Evolutionary conservation across 2,329 filamentous ascomycete genomes (phyloP).

Genomic region (Clonostachys chloroleuca): DNA sequence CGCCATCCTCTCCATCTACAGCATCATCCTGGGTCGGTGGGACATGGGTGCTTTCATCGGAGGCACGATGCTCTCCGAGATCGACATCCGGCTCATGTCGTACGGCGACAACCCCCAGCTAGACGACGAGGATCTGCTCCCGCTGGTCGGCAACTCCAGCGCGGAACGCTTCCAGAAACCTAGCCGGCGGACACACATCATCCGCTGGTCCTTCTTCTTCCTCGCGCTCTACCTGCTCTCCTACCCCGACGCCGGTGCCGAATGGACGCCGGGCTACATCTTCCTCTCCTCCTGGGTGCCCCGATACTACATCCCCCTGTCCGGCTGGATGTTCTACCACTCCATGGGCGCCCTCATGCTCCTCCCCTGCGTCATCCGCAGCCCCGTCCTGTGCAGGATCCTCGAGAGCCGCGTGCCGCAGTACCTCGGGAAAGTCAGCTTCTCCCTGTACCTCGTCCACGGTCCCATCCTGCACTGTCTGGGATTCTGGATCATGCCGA

Average conservation of each 20-base stretch:
- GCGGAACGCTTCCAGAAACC: slow-evolving; percentile 1
- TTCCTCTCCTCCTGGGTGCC: slow-evolving; percentile 24
- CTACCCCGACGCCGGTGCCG: slow-evolving; percentile 29
- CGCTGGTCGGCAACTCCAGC: slow-evolving; percentile 1
- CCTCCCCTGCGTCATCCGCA: slow-evolving; percentile 25
- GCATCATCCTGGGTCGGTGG: slow-evolving; percentile 26
- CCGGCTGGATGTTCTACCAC: slow-evolving; percentile 33
- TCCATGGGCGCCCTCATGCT: slow-evolving; percentile 28
- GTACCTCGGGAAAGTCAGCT: slow-evolving; percentile 31
- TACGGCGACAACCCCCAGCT: slow-evolving; percentile 2
- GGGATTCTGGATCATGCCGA: slow-evolving; percentile 52
- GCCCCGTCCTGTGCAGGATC: slow-evolving; percentile 14
- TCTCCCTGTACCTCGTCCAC: slow-evolving; percentile 35
- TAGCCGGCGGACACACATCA: slow-evolving; percentile 3
- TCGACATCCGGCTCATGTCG: slow-evolving; percentile 20
- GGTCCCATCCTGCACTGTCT: slow-evolving; percentile 55
- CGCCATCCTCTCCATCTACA: slow-evolving; percentile 21
- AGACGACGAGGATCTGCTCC: slow-evolving; percentile 5
- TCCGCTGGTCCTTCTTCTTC: slow-evolving; percentile 19
- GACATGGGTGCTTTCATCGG: slow-evolving; percentile 33
- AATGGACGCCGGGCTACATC: slow-evolving; percentile 29
- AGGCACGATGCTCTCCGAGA: slow-evolving; percentile 26
- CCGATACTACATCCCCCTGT: slow-evolving; percentile 26
- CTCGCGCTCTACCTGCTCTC: slow-evolving; percentile 30
- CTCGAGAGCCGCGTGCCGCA: slow-evolving; percentile 24